Conservation (phyloP, 2,329 filamentous ascomycete genomes). For the Lasiodiplodia citricola region DNA sequence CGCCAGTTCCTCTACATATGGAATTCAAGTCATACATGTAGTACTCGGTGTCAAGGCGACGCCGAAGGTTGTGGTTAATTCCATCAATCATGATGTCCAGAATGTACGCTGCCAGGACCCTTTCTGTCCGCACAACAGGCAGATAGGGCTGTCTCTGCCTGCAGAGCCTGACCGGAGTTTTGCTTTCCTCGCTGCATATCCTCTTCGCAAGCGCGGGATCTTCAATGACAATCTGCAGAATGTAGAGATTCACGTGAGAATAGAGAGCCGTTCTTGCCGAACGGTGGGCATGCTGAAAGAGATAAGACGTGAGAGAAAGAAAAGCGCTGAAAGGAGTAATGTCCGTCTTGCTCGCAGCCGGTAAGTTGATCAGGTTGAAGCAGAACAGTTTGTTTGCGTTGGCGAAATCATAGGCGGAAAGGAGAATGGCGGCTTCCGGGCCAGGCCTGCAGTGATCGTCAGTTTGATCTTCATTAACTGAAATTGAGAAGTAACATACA, state of each 20-base stretch:
- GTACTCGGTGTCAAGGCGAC: conserved; percentile 81
- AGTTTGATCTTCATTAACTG: conserved; percentile 15
- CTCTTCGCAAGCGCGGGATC: conserved; percentile 82
- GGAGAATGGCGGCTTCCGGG: conserved; percentile 76
- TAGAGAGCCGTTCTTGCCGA: conserved; percentile 80
- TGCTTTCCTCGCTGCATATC: conserved; percentile 80
- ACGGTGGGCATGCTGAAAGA: conserved; percentile 90
- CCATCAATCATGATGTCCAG: conserved; percentile 89
- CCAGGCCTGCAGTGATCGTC: conserved; percentile 65
- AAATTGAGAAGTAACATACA: not conserved
- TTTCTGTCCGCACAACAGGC: conserved; percentile 73
- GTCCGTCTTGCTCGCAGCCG: conserved; percentile 64
- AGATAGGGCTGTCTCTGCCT: conserved; percentile 87
- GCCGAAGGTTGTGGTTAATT: conserved; percentile 90
- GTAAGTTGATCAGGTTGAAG: conserved; percentile 74
- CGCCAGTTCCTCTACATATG: not conserved
- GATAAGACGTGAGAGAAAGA: conserved; percentile 87
- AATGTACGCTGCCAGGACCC: conserved; percentile 75
- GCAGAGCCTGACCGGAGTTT: conserved; percentile 78
- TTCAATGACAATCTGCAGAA: conserved; percentile 84
- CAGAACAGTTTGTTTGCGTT: conserved; percentile 96
- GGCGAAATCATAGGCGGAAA: conserved; percentile 90
- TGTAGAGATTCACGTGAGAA: conserved; percentile 82
- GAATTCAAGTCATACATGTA: conserved; percentile 63
- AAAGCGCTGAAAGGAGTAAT: conserved; percentile 81